Percentiles rank a stretch among this genome's conserved stretches.
Evolutionary conservation across 1,284 basidiomycete genomes (phyloP).

Genomic region (Apiotrichum laibachii): DNA sequence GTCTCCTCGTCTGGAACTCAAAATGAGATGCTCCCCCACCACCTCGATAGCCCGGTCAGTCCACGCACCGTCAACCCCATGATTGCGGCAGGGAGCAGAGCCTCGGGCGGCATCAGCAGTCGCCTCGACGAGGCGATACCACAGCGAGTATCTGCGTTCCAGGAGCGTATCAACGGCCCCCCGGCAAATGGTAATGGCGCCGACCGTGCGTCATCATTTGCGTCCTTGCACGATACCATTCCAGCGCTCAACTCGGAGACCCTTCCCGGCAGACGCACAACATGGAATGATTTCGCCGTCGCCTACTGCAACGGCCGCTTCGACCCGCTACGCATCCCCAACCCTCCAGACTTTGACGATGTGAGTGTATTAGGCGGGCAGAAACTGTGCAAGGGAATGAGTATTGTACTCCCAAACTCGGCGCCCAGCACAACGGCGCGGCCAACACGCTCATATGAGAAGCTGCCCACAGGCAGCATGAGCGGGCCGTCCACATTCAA

Average conservation of each 20-base stretch:
- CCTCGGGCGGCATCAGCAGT: too few relatives aligned
- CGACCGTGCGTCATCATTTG: slow-evolving; percentile 2
- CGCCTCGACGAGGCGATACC: too few relatives aligned
- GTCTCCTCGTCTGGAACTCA: too few relatives aligned
- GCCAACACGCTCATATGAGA: slow-evolving; percentile 12
- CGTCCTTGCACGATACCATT: not conserved
- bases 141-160: not conserved
- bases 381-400: slow-evolving; percentile 6
- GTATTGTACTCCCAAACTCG: slow-evolving; percentile 28
- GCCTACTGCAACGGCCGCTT: slow-evolving; percentile 74
- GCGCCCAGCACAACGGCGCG: slow-evolving; percentile 8
- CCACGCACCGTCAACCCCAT: too few relatives aligned
- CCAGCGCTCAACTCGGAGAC: not conserved
- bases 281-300: slow-evolving; percentile 69
- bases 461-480: not conserved
- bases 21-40: too few relatives aligned
- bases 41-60: too few relatives aligned
- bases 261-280: slow-evolving; percentile 1
- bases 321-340: slow-evolving; percentile 73
- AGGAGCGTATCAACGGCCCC: not conserved
- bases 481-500: slow-evolving; percentile 3
- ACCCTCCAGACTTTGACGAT: slow-evolving; percentile 44
- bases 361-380: not conserved
- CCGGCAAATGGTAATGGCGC: not conserved
- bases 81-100: too few relatives aligned